phyloP scores from a whole-genome alignment of 2,329 filamentous ascomycete genomes.

The Trichoderma atrobrunneum region DNA sequence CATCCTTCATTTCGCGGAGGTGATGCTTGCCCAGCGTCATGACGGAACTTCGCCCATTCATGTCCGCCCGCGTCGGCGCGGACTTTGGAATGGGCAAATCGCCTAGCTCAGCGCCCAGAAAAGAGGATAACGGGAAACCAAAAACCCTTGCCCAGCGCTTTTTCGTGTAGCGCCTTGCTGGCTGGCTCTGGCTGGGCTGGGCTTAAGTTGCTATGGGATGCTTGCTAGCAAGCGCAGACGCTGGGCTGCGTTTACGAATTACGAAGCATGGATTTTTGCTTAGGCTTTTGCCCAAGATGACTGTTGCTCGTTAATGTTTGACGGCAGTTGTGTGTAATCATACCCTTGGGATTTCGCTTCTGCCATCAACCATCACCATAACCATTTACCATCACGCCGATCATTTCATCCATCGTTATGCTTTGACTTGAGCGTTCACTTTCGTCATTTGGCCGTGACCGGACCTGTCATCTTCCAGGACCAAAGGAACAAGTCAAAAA shows the following conservation, averaged over 20 bases:
- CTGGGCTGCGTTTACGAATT: neutral
- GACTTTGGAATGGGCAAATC: slow-evolving; percentile 5
- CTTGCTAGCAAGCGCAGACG: neutral
- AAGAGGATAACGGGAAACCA: neutral
- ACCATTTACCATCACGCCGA: too few relatives aligned
- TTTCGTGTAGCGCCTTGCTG: neutral
- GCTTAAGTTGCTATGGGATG: neutral
- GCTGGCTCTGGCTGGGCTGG: too few relatives aligned
- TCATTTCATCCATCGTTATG: neutral
- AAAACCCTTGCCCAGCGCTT: neutral
- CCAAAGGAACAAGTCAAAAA: neutral
- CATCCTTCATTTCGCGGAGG: neutral
- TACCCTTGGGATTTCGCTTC: neutral
- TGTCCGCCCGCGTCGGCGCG: slow-evolving; percentile 15
- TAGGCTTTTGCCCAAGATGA: neutral
- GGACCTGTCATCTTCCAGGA: neutral
- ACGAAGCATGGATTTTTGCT: neutral
- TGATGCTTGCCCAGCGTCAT: neutral
- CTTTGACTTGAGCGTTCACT: neutral
- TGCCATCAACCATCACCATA: neutral
- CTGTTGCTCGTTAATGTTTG: neutral
- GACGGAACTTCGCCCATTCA: neutral
- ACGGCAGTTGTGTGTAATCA: neutral
- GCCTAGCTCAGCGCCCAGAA: neutral
- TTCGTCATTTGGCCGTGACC: neutral